phyloP scores from a whole-genome alignment of 805 yeast species.

The Wickerhamomyces silvicola region DNA sequence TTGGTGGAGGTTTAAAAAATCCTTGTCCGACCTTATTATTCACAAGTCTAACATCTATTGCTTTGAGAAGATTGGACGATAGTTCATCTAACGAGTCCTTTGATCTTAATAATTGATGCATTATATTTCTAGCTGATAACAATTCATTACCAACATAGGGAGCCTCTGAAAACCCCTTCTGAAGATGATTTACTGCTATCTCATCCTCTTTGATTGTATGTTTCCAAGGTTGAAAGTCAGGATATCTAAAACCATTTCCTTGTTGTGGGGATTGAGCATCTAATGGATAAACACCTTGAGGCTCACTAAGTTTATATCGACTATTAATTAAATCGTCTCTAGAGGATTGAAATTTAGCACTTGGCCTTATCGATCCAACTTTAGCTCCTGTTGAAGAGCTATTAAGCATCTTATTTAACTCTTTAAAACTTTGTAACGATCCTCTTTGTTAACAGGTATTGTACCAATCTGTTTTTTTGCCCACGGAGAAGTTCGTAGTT shows the following conservation, averaged over 20 bases:
- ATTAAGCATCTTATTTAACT: too few relatives aligned
- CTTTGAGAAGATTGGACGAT: constrained; percentile 38
- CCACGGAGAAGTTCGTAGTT: too few relatives aligned
- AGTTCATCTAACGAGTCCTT: constrained; percentile 40
- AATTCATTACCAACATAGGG: constrained; percentile 62
- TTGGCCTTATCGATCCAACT: background rate
- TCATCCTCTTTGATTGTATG: constrained; percentile 50
- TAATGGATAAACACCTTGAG: constrained; percentile 28
- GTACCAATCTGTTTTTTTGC: too few relatives aligned
- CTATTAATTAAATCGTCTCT: constrained; percentile 23
- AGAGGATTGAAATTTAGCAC: constrained; percentile 5
- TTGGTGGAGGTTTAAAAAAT: constrained; percentile 72
- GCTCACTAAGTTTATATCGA: constrained; percentile 27
- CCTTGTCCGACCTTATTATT: constrained; percentile 41
- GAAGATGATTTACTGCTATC: constrained; percentile 48
- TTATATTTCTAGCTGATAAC: constrained; percentile 57
- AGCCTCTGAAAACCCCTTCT: constrained; percentile 64
- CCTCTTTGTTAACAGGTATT: too few relatives aligned
- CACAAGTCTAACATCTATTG: constrained; percentile 41
- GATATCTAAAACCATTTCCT: constrained; percentile 34
- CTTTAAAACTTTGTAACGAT: too few relatives aligned
- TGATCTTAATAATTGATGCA: constrained; percentile 26
- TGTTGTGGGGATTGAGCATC: constrained; percentile 12
- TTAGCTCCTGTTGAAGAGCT: background rate
- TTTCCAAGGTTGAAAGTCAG: constrained; percentile 71